Base-by-base conservation (phyloP, 2,329 filamentous ascomycete genomes). In the Fusarium irregulare region DNA sequence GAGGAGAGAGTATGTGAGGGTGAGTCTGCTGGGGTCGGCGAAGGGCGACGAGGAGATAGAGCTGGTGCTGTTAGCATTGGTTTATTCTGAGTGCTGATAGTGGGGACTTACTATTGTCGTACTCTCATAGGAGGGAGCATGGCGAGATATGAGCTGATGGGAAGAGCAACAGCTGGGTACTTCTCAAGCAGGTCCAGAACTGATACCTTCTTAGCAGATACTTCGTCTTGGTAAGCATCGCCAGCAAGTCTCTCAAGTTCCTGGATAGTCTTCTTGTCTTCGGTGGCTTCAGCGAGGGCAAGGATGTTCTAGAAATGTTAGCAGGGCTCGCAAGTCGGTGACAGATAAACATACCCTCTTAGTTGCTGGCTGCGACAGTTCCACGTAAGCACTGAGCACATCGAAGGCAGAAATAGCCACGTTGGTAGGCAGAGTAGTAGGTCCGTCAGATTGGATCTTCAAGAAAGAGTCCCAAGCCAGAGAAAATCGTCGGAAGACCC, bases 81-180 rank as follows among this genome's bases (percentile, higher is more conserved):
- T 4, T 13, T 16, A 8, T 7, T 16, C 21, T 12, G 30, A 16
- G 32, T 12, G 40, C 25, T 3, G 23, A 12, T 32, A 16, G 30
- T 7, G 18, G 9, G 21, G n/a, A 66, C 78, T 71, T 71, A 82
- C 78, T 94, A 94, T 77, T 93, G 90, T n/a, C 92, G 87, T 41
- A 92, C 85, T 28, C 92, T 89, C 89, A 96, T 92, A 0, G 92
- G 90, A 3, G 91, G 91, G 1, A 94, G 85, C 84, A 93, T 90
- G 34, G 85, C 84, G 10, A 96, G 83, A 81, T 92, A 95, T 20
- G 87, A 80, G 6, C 85, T 85, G 25, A 96, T 85, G 0, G 91
- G 85, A 0, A 95, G 78, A 4, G 86, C 79, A 32, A 92, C 82
- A 1, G 83, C 79, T 0, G 86, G 83, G 75, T 89, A 91, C 13